Evolutionary conservation across 1,284 basidiomycete genomes (phyloP), one percentile per base, ranked within the genome.

Genomic region (Leccinum subrobustum): DNA sequence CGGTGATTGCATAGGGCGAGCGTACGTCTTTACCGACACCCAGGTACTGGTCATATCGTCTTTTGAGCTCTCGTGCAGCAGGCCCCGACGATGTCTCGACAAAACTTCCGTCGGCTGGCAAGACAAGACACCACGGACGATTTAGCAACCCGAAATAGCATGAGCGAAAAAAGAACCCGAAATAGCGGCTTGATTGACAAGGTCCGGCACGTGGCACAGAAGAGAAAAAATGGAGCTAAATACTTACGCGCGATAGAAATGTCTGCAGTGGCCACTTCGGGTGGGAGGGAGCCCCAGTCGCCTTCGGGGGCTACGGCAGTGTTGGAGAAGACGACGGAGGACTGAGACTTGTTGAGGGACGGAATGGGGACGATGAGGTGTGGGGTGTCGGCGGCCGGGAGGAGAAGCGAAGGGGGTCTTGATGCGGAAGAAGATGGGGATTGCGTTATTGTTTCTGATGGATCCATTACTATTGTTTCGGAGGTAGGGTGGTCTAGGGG

Each of bases 1-100:
- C 84, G 25, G 89, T 92, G 65, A 92, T 89, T 47, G 84, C 85
- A 69, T 87, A 92, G 2, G 90, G 90, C 9, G 90, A 91, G 39
- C 87, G 85, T 14, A 86, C 77, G 61, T 84, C 78, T 69, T 82
- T 81, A 47, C 83, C 81, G 37, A 91, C 88, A 16, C 89, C 87
- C 47, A 84, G 73, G n/a, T n/a, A 73, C 59, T 85, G 82, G 70
- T 92, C 91, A 68, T 88, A 90, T 25, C n/a, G n/a, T n/a, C n/a
- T n/a, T n/a, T n/a, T n/a, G n/a, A n/a, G 77, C 67, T 89, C 88
- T 50, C 84, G 82, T 14, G 89, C 89, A 25, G 86, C 88, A 27
- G 27, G 27, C 27, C 27, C 7, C 86, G n/a, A n/a, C n/a, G n/a
- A n/a, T 2, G 89, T 92, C 70, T 93, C 91, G 37, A 92, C 83